Percentiles rank a stretch among this genome's conserved stretches.
These are phyloP conservation scores for Crithidia thermophila DNA, from an alignment of 208 protist species.

Conservation along the genomic window DNA sequence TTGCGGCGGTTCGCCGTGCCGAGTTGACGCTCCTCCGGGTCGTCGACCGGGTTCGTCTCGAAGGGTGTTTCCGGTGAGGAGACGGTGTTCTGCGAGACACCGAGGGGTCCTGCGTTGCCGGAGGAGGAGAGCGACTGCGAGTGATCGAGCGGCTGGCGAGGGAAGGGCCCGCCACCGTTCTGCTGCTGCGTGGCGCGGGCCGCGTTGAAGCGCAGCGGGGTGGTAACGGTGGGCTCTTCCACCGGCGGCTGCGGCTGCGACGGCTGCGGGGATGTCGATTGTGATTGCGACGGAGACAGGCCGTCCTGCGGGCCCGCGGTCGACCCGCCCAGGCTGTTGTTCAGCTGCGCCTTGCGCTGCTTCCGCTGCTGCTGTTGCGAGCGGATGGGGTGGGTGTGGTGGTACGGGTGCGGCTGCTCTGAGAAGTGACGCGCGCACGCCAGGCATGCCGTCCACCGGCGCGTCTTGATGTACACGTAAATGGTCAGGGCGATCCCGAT, in stretches of 20 bases:
- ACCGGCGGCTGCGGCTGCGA: no score
- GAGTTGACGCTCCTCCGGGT: conserved; percentile 6
- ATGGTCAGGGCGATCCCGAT: conserved; percentile 37
- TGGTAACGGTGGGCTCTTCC: neutral
- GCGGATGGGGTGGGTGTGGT: neutral
- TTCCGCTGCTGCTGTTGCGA: neutral
- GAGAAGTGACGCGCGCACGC: conserved; percentile 38
- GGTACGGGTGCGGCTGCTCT: conserved; percentile 6
- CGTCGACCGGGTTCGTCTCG: conserved; percentile 14
- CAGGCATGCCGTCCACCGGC: conserved; percentile 58
- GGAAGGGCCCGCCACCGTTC: neutral
- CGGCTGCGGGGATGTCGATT: no score
- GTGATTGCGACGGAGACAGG: neutral
- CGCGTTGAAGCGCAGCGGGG: neutral
- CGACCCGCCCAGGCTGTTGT: no score
- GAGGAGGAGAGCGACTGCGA: neutral
- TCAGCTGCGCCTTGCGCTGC: neutral
- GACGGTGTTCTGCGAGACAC: neutral
- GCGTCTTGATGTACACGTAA: conserved; percentile 53
- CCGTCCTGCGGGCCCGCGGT: neutral
- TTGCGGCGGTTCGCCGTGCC: conserved; percentile 4
- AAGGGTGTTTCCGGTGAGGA: neutral
- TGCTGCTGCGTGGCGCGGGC: no score
- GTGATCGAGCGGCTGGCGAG: no score
- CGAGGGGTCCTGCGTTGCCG: neutral